Evolutionary conservation across 495 filamentous ascomycete species (phyloP), one percentile per base, ranked within the genome.

Genomic region (Xylaria scruposa): DNA sequence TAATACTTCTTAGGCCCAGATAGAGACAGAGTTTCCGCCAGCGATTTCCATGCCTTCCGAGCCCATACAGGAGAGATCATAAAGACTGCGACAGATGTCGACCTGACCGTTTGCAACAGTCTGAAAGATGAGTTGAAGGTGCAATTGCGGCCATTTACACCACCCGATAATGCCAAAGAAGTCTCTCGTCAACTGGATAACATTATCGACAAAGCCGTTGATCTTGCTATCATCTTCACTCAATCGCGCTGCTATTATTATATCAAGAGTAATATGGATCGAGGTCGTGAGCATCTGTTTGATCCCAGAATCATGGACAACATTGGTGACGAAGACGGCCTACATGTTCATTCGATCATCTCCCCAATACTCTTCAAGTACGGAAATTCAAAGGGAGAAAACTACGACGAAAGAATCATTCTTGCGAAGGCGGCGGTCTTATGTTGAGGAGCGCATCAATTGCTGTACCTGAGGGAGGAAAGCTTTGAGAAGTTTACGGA

Each of bases 361-460:
- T 49, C 63, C 44, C 63, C 63, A 1, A 6, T 1, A 1, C 5
- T 66, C 2, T 21, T 47, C 15, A 66, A 66, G 44, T 36, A 47
- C 5, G 63, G 63, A n/a, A 66, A 66, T 26, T 66, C 63, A 9
- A 47, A 51, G 26, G 63, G 63, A 4, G 17, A 66, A 51, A 66
- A 66, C 13, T 66, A 66, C 6, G 44, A 10, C 0, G 42, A 66
- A 12, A 12, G 42, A 0, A 49, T 66, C 1, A 12, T 66, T 1
- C 4, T 66, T 0, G 63, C 44, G 0, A 66, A 66, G 44, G 62
- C 62, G 8, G n/a, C 19, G 3, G 59, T 62, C 56, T 2, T 59
- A 10, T 59, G 56, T n/a, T 36, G 3, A 31, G 9, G 8, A 31
- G 31, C 2, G 53, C 31, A 33, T 33, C 31, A 4, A 33, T 33